Conservation (phyloP, 2,329 filamentous ascomycete species). For the Cladosporium colombiae region DNA sequence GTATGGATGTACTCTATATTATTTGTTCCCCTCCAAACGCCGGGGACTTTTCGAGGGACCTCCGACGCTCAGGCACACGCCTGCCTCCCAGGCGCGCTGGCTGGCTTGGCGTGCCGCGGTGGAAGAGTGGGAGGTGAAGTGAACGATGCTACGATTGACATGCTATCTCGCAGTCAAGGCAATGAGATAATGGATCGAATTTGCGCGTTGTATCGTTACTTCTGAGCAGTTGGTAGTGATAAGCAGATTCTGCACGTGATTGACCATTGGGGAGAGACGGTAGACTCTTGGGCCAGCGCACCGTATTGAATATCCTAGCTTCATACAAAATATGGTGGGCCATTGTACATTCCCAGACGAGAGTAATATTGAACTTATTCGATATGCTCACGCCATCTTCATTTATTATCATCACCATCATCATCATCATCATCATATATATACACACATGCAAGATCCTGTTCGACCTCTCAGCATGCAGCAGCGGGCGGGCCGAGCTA, state of each 20-base stretch:
- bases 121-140: neutral
- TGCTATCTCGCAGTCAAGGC: neutral
- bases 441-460: neutral
- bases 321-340: no score
- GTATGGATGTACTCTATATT: neutral
- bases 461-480: neutral
- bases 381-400: neutral
- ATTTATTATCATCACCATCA: neutral
- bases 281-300: neutral
- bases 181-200: neutral
- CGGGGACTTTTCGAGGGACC: neutral
- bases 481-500: neutral
- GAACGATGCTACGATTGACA: neutral
- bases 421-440: no score
- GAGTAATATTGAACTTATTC: neutral
- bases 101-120: neutral
- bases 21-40: slow-evolving; percentile 13
- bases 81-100: neutral
- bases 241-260: neutral
- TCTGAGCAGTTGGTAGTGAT: neutral
- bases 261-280: neutral
- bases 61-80: neutral
- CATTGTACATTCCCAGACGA: no score
- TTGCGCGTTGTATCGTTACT: neutral
- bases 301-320: neutral